Evolutionary conservation across 306 rosid species (phyloP).

Genomic region (Senna siamea): DNA sequence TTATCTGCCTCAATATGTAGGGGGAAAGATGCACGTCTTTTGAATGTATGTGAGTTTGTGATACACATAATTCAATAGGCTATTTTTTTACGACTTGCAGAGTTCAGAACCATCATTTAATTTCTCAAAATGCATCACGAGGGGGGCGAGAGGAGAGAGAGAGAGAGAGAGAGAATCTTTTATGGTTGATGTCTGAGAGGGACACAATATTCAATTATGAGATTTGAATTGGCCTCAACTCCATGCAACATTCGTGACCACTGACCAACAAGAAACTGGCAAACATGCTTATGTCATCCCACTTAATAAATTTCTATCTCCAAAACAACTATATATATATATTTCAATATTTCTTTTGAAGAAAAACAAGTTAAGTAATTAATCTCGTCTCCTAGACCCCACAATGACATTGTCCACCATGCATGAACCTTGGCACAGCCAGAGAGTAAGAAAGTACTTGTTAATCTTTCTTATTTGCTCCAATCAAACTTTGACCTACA

Average conservation of each 20-base stretch:
- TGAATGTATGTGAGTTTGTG: not conserved
- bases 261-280: constrained; percentile 25
- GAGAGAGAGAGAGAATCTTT: constrained; percentile 45
- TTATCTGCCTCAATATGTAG: not conserved
- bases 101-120: constrained; percentile 25
- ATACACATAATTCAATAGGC: not conserved
- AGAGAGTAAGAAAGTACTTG: not conserved
- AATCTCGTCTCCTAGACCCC: constrained; percentile 32
- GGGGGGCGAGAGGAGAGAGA: constrained; percentile 37
- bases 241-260: constrained; percentile 56
- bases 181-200: constrained; percentile 41
- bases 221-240: constrained; percentile 43
- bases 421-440: constrained; percentile 8
- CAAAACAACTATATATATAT: not conserved
- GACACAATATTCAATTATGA: constrained; percentile 26
- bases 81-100: not conserved
- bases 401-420: constrained; percentile 20
- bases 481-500: constrained; percentile 23
- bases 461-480: not conserved
- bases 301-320: constrained; percentile 6
- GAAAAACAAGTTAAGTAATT: not conserved
- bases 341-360: no score
- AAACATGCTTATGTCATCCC: constrained; percentile 40
- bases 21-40: not conserved
- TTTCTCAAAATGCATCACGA: constrained; percentile 36